A percentile compares a stretch with the other conserved stretches of the same genome.
These are phyloP conservation scores for Aplosporella prunicola DNA, from an alignment of 2,329 filamentous ascomycete species.

Conservation along the genomic window DNA sequence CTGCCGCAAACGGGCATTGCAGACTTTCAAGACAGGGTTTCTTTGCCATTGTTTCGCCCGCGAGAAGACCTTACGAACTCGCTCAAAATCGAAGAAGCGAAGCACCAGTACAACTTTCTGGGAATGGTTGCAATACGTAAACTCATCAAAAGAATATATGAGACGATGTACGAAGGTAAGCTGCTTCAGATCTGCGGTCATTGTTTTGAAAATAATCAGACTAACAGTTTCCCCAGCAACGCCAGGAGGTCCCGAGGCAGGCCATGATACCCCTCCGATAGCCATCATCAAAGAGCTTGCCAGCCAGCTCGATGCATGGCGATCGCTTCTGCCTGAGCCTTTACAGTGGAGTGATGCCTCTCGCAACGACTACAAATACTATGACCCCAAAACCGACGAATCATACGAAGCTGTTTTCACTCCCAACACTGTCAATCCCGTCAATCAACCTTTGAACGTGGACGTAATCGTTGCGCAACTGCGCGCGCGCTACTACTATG, in stretches of 20 bases:
- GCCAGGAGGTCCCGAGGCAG: no score
- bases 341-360: conserved; percentile 49
- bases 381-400: no score
- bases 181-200: no score
- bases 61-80: conserved; percentile 31
- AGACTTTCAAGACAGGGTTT: conserved; percentile 42
- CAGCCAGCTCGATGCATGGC: conserved; percentile 49
- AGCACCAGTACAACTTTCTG: conserved; percentile 48
- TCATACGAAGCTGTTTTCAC: no score
- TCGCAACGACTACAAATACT: conserved; percentile 31
- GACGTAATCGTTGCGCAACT: conserved; percentile 12
- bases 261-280: no score
- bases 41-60: conserved; percentile 35
- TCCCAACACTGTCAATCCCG: not conserved
- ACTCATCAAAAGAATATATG: conserved; percentile 46
- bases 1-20: conserved; percentile 47
- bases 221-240: no score
- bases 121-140: conserved; percentile 49
- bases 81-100: no score
- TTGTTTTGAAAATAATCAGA: no score
- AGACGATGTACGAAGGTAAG: conserved; percentile 44
- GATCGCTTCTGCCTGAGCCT: conserved; percentile 43
- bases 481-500: conserved; percentile 15
- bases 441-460: conserved; percentile 4
- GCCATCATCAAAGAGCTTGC: conserved; percentile 43